Evolutionary conservation across 352 stramenopile species (phyloP).

Genomic region (Phytophthora foliorum): DNA sequence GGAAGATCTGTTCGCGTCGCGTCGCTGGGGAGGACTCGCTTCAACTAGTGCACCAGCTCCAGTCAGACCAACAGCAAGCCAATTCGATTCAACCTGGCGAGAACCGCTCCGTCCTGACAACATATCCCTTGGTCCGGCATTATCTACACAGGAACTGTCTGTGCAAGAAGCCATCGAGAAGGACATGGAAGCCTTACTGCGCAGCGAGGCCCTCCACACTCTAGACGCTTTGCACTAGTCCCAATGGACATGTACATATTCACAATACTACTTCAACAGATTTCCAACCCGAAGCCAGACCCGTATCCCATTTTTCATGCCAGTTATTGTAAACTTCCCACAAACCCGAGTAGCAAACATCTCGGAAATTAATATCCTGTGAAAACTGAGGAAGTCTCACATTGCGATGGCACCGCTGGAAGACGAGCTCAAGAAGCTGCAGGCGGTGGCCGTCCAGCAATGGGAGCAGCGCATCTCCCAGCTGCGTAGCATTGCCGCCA

Average conservation of each 20-base stretch:
- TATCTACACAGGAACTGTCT: constrained; percentile 23
- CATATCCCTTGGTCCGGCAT: neutral
- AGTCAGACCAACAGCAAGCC: neutral
- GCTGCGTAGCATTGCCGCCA: constrained; percentile 16
- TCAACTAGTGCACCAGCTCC: neutral
- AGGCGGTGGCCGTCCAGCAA: constrained; percentile 22
- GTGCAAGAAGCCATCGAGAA: constrained; percentile 38
- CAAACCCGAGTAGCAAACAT: neutral
- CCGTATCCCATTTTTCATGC: neutral
- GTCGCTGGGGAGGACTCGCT: constrained; percentile 22
- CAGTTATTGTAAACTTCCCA: neutral
- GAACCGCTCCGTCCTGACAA: neutral
- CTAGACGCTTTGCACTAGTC: neutral
- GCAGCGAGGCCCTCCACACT: constrained; percentile 13
- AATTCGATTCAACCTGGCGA: constrained; percentile 15
- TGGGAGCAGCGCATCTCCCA: constrained; percentile 27
- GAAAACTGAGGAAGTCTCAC: constrained; percentile 4
- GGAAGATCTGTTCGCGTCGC: constrained; percentile 44
- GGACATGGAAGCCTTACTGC: constrained; percentile 32
- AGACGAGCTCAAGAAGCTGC: constrained; percentile 36
- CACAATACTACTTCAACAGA: no score
- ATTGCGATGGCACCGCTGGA: constrained; percentile 18
- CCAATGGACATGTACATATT: neutral
- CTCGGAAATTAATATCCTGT: neutral
- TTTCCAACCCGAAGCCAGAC: neutral